Conservation (phyloP, 768 basidiomycete species). For the Pleurotus giganteus region DNA sequence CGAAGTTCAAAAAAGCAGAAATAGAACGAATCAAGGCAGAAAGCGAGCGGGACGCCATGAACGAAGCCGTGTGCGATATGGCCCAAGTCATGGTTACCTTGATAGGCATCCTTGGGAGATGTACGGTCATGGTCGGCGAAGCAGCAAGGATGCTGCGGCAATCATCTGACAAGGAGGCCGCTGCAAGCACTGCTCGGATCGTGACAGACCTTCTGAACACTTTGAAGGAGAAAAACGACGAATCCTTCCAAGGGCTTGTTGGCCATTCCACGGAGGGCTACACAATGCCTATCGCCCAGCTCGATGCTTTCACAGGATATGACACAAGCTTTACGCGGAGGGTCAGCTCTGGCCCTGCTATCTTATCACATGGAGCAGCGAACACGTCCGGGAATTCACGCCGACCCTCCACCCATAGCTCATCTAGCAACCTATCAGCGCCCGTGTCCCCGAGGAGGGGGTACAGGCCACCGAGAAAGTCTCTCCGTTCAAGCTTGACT, state of each 20-base stretch:
- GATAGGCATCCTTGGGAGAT: slow-evolving; percentile 79
- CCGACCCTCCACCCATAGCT: slow-evolving; percentile 37
- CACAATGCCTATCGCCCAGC: slow-evolving; percentile 30
- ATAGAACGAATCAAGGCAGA: slow-evolving; percentile 70
- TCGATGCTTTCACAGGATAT: slow-evolving; percentile 54
- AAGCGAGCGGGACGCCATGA: slow-evolving; percentile 62
- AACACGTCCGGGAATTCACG: slow-evolving; percentile 27
- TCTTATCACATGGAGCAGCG: slow-evolving; percentile 30
- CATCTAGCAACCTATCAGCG: slow-evolving; percentile 32
- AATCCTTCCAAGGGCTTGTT: slow-evolving; percentile 62
- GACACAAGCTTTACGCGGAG: slow-evolving; percentile 45
- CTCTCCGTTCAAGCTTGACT: slow-evolving; percentile 61
- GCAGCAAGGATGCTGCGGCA: slow-evolving; percentile 37
- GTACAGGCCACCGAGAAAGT: slow-evolving; percentile 67
- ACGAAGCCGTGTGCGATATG: slow-evolving; percentile 61
- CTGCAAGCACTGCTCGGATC: slow-evolving; percentile 37
- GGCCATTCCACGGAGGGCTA: slow-evolving; percentile 69
- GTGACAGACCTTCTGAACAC: slow-evolving; percentile 50
- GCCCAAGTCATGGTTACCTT: slow-evolving; percentile 65
- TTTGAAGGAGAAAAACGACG: slow-evolving; percentile 67
- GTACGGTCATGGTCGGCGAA: slow-evolving; percentile 70
- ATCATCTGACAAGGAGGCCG: slow-evolving; percentile 28
- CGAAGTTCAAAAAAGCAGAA: slow-evolving; percentile 60
- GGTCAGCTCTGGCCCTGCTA: slow-evolving; percentile 48
- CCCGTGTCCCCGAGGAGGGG: slow-evolving; percentile 55